These are phyloP conservation scores for Aspergillus vadensis DNA, from an alignment of 2,329 filamentous ascomycete species.

Conservation along the genomic window DNA sequence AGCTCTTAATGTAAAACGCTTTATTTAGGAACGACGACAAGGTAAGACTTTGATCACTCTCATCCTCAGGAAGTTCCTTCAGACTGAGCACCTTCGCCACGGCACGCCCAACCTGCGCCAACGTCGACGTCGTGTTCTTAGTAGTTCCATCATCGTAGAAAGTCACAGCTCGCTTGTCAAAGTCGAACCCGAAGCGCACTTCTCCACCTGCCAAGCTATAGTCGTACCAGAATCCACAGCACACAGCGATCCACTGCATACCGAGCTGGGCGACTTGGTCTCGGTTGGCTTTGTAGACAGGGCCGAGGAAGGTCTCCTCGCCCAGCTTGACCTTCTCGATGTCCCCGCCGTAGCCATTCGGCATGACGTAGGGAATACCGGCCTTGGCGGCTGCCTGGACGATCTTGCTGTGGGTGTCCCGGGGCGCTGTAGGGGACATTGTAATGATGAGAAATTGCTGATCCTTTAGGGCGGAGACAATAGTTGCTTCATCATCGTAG, in stretches of 20 bases:
- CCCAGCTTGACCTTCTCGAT: conserved; percentile 32
- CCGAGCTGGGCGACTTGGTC: conserved; percentile 46
- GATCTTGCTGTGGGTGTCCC: conserved; percentile 52
- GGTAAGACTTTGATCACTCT: conserved; percentile 38
- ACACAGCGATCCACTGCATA: conserved; percentile 49
- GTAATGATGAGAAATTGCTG: conserved; percentile 63
- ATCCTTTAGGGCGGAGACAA: conserved; percentile 54
- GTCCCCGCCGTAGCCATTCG: conserved; percentile 50
- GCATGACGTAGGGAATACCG: conserved; percentile 58
- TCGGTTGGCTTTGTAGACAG: conserved; percentile 25
- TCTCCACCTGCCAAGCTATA: conserved; percentile 47
- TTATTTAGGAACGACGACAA: conserved; percentile 53
- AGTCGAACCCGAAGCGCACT: conserved; percentile 53
- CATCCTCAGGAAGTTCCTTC: conserved; percentile 43
- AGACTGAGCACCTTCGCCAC: conserved; percentile 56
- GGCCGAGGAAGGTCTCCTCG: conserved; percentile 42
- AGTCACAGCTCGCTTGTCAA: conserved; percentile 45
- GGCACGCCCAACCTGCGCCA: conserved; percentile 57
- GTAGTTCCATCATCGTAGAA: conserved; percentile 61
- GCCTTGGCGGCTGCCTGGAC: conserved; percentile 59
- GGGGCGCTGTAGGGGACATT: conserved; percentile 47
- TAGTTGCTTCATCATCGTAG: conserved; percentile 50
- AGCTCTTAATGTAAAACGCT: conserved; percentile 57
- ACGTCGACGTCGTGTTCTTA: conserved; percentile 61
- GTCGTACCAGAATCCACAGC: conserved; percentile 58